phyloP scores from a whole-genome alignment of 1,284 basidiomycete species.

The Boletus smithii region DNA sequence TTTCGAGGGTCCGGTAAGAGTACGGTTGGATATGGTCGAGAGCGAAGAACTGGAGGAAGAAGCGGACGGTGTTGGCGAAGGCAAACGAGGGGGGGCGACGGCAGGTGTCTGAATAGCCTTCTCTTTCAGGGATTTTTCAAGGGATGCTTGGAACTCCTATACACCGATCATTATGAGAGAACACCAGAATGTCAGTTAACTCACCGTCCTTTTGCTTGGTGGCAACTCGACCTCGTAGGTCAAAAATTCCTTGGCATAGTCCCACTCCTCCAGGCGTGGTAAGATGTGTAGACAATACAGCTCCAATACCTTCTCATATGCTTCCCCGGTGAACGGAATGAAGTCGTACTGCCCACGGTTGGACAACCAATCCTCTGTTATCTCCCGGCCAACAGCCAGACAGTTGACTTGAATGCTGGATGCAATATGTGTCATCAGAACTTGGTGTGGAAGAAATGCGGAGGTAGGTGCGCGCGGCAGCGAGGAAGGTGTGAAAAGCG shows the following conservation, averaged over 20 bases:
- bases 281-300: constrained; percentile 70
- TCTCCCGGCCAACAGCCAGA: constrained; percentile 54
- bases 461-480: constrained; percentile 40
- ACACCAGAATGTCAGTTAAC: constrained; percentile 18
- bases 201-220: constrained; percentile 50
- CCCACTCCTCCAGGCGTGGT: constrained; percentile 71
- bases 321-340: constrained; percentile 40
- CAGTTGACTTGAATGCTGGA: constrained; percentile 65
- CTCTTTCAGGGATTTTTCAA: constrained; percentile 33
- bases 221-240: constrained; percentile 65
- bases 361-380: constrained; percentile 76
- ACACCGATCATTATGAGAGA: constrained; percentile 7
- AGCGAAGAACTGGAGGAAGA: constrained; percentile 52
- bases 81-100: constrained; percentile 25
- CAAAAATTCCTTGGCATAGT: constrained; percentile 70
- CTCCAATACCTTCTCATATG: constrained; percentile 70
- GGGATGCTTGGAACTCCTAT: constrained; percentile 43
- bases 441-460: constrained; percentile 61
- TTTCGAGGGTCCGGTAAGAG: constrained; percentile 33
- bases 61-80: constrained; percentile 33
- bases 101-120: constrained; percentile 11
- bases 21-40: constrained; percentile 56
- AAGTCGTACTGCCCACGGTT: constrained; percentile 40
- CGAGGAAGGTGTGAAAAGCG: constrained; percentile 57
- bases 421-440: constrained; percentile 65